Percentiles rank a stretch among this genome's conserved stretches.
Conservation (phyloP, 257 asterid genomes). For the Lycium ferocissimum region DNA sequence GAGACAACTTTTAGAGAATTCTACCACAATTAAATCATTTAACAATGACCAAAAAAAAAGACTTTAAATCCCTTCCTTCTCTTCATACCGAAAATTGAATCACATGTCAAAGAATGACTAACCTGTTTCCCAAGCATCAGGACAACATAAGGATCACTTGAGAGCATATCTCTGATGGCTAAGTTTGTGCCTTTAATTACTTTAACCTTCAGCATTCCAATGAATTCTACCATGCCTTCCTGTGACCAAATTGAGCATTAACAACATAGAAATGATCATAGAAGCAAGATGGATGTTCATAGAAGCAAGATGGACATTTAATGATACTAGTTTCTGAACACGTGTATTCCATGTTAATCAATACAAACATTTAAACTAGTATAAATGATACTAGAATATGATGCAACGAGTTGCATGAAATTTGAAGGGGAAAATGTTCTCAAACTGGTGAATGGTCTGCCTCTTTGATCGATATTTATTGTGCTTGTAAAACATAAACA, state of each 20-base stretch:
- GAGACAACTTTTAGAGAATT: not conserved
- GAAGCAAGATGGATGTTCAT: not conserved
- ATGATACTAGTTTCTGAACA: not conserved
- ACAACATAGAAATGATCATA: conserved; percentile 29
- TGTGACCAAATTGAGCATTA: conserved; percentile 43
- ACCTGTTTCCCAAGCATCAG: conserved; percentile 91
- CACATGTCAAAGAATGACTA: conserved; percentile 23
- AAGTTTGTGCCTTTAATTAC: conserved; percentile 81
- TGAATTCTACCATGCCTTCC: conserved; percentile 96
- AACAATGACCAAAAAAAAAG: not conserved
- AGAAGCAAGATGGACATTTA: not conserved
- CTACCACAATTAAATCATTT: not conserved
- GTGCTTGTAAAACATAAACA: too few species aligned
- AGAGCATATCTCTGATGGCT: conserved; percentile 90
- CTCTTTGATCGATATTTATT: too few species aligned
- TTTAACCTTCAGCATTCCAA: conserved; percentile 83
- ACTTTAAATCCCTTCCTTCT: not conserved
- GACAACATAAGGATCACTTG: conserved; percentile 97
- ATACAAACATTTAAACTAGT: too few species aligned
- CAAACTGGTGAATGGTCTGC: too few species aligned
- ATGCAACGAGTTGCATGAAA: too few species aligned
- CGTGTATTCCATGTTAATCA: too few species aligned
- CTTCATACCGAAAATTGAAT: not conserved
- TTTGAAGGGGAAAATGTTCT: too few species aligned
- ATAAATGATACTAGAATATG: too few species aligned